Evolutionary conservation across 2,329 filamentous ascomycete genomes (phyloP).

Genomic region (Cladosporium sp.): DNA sequence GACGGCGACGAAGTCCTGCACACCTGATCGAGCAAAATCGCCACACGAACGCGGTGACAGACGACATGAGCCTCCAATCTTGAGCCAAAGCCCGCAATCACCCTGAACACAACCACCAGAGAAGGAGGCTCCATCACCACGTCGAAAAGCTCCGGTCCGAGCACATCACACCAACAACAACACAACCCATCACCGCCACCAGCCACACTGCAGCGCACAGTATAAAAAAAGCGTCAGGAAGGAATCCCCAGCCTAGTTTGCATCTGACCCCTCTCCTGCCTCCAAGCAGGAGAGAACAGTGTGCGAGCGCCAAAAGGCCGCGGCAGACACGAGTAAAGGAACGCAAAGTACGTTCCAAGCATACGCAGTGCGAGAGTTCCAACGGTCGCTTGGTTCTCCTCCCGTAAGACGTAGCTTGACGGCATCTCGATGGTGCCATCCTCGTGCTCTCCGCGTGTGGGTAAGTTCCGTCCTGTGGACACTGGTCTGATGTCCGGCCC

Average conservation of each 20-base stretch:
- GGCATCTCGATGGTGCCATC: neutral
- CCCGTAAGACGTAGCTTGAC: neutral
- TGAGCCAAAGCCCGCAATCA: neutral
- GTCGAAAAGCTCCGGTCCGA: neutral
- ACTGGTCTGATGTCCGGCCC: neutral
- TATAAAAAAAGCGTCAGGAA: constrained; percentile 1
- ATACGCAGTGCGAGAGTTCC: neutral
- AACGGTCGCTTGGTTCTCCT: neutral
- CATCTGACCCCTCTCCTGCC: neutral
- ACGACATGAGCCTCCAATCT: neutral
- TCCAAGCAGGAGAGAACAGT: neutral
- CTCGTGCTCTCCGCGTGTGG: neutral
- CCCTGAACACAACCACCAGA: neutral
- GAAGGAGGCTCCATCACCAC: neutral
- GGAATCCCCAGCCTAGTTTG: neutral
- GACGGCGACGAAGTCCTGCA: no score
- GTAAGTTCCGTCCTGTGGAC: neutral
- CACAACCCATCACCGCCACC: neutral
- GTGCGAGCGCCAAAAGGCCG: neutral
- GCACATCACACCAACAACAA: neutral
- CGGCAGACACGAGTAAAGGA: neutral
- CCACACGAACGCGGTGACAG: neutral
- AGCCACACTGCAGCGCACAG: neutral
- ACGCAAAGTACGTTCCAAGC: neutral
- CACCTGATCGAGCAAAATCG: neutral